Evolutionary conservation across 176 grass and related monocot species (phyloP), one percentile per base, ranked within the genome.

Genomic region (Aegilops speltoides): DNA sequence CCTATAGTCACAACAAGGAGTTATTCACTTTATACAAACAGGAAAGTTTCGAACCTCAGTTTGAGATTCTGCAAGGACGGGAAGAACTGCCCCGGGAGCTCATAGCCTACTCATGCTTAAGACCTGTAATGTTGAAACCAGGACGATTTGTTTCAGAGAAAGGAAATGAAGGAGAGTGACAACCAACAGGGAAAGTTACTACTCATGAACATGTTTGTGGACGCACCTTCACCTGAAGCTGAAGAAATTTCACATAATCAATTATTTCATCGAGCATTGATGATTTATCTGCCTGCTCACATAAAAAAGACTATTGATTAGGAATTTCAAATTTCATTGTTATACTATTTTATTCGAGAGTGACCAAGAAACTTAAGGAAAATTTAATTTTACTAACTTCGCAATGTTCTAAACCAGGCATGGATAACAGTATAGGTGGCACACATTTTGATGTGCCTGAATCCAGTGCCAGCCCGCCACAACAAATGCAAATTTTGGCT

Each of bases 221-320:
- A 7, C 63, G 19, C 89, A 95, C 95, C 90, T 97, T 97, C 70
- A 97, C 95, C 88, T 97, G 95, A 79, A 95, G 95, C 73, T 97
- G 95, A 76, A 97, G 92, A 84, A 97, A 97, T 82, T 95, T 97
- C 68, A 97, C 90, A 87, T 97, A 95, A 50, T 97, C 91, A 74
- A 97, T 97, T 57, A 97, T 97, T 79, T 97, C 92, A 82, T 97
- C 95, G 2, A 97, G 78, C 90, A 97, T 93, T 48, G 95, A 90
- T 89, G 90, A 85, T 79, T 97, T 97, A 60, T 97, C 95, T 81
- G 95, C 88, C 92, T 94, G 95, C 56, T 84, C 69, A 87, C 64
- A 77, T 31, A 88, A 84, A 77, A 1, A 81, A n/a, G 17, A 7
- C 14, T 61, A 59, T 71, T 14, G 5, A 66, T 70, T 24, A 79